A percentile compares a stretch with the other conserved stretches of the same genome.
Evolutionary conservation across 768 basidiomycete genomes (phyloP).

Genomic region (Galerina sulciceps): DNA sequence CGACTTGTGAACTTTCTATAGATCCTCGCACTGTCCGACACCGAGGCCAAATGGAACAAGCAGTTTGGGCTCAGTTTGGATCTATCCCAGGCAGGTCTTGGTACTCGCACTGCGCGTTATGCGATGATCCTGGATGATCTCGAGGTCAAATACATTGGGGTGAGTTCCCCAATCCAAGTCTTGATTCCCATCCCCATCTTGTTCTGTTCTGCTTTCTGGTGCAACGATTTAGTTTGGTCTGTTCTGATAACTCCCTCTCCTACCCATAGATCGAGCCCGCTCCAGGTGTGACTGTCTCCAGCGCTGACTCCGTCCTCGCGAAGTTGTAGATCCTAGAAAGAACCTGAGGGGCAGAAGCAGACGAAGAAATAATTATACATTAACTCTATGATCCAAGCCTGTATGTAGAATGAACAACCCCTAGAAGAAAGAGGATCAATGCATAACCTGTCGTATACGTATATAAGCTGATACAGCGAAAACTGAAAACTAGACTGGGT

Average conservation of each 20-base stretch:
- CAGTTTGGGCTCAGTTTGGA: constrained; percentile 60
- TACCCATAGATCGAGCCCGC: constrained; percentile 57
- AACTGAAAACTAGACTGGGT: too few relatives aligned
- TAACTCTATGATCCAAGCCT: background rate
- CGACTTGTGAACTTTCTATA: constrained; percentile 23
- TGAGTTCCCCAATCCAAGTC: constrained; percentile 39
- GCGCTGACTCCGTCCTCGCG: constrained; percentile 63
- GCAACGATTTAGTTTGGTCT: too few relatives aligned
- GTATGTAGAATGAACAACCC: background rate
- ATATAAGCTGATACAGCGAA: too few relatives aligned
- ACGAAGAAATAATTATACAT: background rate
- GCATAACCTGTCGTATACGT: background rate
- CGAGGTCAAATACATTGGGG: constrained; percentile 68
- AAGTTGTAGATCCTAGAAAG: constrained; percentile 36
- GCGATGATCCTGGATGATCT: constrained; percentile 72
- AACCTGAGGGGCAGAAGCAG: too few relatives aligned
- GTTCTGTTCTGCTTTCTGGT: too few relatives aligned
- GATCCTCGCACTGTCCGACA: constrained; percentile 66
- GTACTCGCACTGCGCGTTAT: constrained; percentile 63
- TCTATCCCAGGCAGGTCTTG: constrained; percentile 51
- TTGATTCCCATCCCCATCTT: too few relatives aligned
- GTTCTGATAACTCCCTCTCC: constrained; percentile 13
- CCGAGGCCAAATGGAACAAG: constrained; percentile 57
- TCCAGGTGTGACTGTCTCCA: constrained; percentile 56
- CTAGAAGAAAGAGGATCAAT: background rate